A percentile compares a stretch with the other conserved stretches of the same genome.
phyloP scores from a whole-genome alignment of 257 asterid species.

The Capsicum rhomboideum region DNA sequence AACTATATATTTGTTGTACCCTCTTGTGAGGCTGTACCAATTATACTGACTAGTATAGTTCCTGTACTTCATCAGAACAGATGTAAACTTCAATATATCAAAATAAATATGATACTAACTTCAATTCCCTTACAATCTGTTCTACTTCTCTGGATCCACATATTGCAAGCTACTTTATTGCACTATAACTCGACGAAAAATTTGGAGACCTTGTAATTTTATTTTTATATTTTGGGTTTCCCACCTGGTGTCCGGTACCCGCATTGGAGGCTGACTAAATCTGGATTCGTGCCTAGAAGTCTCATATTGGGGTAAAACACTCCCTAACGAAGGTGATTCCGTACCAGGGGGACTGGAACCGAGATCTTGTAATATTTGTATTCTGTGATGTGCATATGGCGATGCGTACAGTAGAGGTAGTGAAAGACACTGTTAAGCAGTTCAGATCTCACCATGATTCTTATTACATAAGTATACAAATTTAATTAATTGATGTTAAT shows the following conservation, averaged over 20 bases:
- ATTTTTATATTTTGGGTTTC: too few relatives aligned
- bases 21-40: background rate
- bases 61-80: background rate
- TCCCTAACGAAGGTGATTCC: too few relatives aligned
- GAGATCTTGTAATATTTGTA: background rate
- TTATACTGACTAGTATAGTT: background rate
- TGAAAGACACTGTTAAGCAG: background rate
- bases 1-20: background rate
- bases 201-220: background rate
- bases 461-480: background rate
- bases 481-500: too few relatives aligned
- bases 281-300: too few relatives aligned
- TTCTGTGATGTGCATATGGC: background rate
- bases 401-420: background rate
- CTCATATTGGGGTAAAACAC: too few relatives aligned
- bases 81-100: background rate
- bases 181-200: background rate
- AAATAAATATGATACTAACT: background rate
- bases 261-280: too few relatives aligned
- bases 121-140: background rate
- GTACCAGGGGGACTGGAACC: too few relatives aligned
- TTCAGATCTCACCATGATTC: background rate
- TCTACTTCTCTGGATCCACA: background rate
- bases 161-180: background rate
- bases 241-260: too few relatives aligned